Conservation (phyloP, 228 moss, liverwort and hornwort species). For the Sphagnum magellanicum region DNA sequence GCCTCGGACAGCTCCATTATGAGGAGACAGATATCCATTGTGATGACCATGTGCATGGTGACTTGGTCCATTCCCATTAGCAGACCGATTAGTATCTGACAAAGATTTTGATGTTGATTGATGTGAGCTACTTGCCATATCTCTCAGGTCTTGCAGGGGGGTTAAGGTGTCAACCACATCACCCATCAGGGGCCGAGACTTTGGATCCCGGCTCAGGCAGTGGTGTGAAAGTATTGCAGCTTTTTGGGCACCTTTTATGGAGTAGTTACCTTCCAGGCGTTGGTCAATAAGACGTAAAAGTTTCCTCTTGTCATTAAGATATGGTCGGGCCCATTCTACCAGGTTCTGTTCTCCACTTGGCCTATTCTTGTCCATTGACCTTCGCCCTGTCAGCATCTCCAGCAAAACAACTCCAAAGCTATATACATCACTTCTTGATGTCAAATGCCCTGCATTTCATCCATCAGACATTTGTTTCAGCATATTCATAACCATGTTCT, state of each 20-base stretch:
- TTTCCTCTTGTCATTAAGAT: slow-evolving; percentile 90
- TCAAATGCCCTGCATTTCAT: slow-evolving; percentile 65
- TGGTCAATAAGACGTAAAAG: slow-evolving; percentile 85
- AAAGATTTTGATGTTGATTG: slow-evolving; percentile 21
- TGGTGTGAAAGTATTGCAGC: slow-evolving; percentile 74
- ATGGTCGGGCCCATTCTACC: slow-evolving; percentile 98
- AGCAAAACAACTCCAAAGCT: slow-evolving; percentile 94
- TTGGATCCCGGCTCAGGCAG: slow-evolving; percentile 92
- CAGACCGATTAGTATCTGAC: slow-evolving; percentile 30
- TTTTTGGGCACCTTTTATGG: slow-evolving; percentile 79
- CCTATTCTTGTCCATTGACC: slow-evolving; percentile 91
- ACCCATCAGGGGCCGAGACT: slow-evolving; percentile 81
- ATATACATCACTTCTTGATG: slow-evolving; percentile 96
- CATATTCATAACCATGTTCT: no score
- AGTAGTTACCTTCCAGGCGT: slow-evolving; percentile 88
- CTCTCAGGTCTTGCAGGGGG: slow-evolving; percentile 86
- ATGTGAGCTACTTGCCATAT: slow-evolving; percentile 55
- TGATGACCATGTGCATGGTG: slow-evolving; percentile 44
- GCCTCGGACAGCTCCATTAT: slow-evolving; percentile 57
- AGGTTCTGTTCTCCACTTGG: slow-evolving; percentile 95
- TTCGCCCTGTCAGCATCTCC: slow-evolving; percentile 95
- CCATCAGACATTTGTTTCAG: no score
- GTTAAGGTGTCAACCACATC: slow-evolving; percentile 91
- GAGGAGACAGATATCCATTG: slow-evolving; percentile 47
- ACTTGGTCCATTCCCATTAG: slow-evolving; percentile 46